A percentile compares a stretch with the other conserved stretches of the same genome.
These are phyloP conservation scores for Sporothrix curviconia DNA, from an alignment of 2,329 filamentous ascomycete genomes.

Conservation along the genomic window DNA sequence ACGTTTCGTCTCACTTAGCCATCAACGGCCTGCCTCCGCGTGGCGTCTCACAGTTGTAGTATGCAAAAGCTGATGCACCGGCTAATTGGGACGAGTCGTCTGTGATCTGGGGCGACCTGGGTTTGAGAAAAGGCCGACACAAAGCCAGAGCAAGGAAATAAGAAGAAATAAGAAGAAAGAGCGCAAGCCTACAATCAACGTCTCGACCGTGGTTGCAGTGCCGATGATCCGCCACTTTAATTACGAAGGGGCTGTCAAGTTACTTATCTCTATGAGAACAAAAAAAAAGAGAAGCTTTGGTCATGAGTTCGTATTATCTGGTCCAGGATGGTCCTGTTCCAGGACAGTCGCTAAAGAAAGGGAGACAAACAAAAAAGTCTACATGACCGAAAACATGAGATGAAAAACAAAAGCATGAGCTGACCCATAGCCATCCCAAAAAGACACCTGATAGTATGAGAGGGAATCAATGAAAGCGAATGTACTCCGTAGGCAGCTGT, in stretches of 20 bases:
- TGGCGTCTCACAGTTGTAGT: background rate
- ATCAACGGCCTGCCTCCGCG: background rate
- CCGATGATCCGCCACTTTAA: background rate
- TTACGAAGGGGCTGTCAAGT: background rate
- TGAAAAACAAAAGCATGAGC: no score
- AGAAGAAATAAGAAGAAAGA: background rate
- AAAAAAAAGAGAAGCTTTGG: background rate
- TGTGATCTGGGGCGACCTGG: no score
- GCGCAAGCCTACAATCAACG: no score
- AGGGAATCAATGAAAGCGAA: background rate
- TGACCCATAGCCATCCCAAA: background rate
- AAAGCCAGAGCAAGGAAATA: background rate
- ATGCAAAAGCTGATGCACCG: background rate
- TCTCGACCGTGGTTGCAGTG: background rate
- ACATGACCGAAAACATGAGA: background rate
- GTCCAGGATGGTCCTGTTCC: background rate
- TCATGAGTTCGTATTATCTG: background rate
- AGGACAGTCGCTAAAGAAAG: background rate
- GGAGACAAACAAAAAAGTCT: background rate
- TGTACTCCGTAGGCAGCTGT: no score
- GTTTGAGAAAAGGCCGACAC: no score
- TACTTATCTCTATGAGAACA: background rate
- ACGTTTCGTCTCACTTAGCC: background rate
- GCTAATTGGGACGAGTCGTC: background rate
- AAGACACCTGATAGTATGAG: background rate